A percentile compares a stretch with the other conserved stretches of the same genome.
Evolutionary conservation across 164 flowering plant species (phyloP).

Genomic region (Sedum album): DNA sequence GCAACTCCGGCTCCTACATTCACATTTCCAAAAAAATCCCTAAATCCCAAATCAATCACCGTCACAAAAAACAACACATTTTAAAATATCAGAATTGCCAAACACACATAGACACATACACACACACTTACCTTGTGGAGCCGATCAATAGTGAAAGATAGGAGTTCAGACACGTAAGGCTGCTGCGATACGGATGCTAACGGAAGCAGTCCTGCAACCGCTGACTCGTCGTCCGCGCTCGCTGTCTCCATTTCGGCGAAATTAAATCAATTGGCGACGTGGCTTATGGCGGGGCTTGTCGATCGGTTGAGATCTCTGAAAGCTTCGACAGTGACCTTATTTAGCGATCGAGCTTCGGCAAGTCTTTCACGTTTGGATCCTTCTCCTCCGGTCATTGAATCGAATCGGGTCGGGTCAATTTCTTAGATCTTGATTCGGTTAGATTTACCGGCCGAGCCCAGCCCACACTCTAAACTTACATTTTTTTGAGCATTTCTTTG

Average conservation of each 20-base stretch:
- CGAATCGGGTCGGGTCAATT: background rate
- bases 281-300: background rate
- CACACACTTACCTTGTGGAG: conserved; percentile 99
- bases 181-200: conserved; percentile 75
- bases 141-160: conserved; percentile 97
- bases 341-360: too few relatives aligned
- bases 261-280: background rate
- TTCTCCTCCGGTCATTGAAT: background rate
- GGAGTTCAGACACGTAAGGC: conserved; percentile 95
- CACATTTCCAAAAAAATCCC: background rate
- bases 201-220: conserved; percentile 40
- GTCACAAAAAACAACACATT: background rate
- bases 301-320: background rate
- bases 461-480: too few relatives aligned
- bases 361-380: background rate
- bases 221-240: conserved; percentile 25
- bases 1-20: conserved; percentile 84
- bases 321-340: background rate
- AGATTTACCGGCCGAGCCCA: background rate
- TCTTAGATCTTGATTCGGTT: too few relatives aligned
- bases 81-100: too few relatives aligned
- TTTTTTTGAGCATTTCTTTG: too few relatives aligned
- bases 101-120: background rate
- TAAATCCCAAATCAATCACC: background rate
- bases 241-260: conserved; percentile 25